phyloP scores from a whole-genome alignment of 2,329 filamentous ascomycete species.

The Aspergillus ochraceus region DNA sequence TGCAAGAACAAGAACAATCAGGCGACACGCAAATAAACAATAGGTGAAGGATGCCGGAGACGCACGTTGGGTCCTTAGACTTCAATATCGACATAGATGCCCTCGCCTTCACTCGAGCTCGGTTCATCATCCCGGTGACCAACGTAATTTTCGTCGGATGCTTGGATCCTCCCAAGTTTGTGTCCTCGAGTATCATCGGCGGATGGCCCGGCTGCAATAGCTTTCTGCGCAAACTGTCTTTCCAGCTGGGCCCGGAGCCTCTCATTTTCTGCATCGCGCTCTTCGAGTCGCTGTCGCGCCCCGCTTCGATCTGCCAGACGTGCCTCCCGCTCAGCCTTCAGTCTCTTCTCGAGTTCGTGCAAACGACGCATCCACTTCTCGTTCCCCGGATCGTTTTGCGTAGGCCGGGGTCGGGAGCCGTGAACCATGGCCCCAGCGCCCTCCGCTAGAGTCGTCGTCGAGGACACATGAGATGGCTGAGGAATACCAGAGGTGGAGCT shows the following conservation, averaged over 20 bases:
- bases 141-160: constrained; percentile 13
- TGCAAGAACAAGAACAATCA: constrained; percentile 1
- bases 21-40: neutral
- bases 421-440: constrained; percentile 27
- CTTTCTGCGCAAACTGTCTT: constrained; percentile 50
- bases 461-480: constrained; percentile 35
- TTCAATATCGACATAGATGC: constrained; percentile 40
- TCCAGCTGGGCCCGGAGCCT: constrained; percentile 67
- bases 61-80: constrained; percentile 21
- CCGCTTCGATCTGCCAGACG: constrained; percentile 80
- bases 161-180: neutral
- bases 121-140: constrained; percentile 29
- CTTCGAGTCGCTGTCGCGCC: constrained; percentile 75
- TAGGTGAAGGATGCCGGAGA: constrained; percentile 15
- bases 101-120: constrained; percentile 40
- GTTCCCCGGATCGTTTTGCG: constrained; percentile 47
- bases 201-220: constrained; percentile 22
- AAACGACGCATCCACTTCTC: constrained; percentile 78
- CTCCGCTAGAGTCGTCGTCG: constrained; percentile 32
- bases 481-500: constrained; percentile 34
- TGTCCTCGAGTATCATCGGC: constrained; percentile 19
- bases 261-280: constrained; percentile 72
- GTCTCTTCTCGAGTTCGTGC: constrained; percentile 80
- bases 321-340: constrained; percentile 88
- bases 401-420: constrained; percentile 23